A percentile compares a stretch with the other conserved stretches of the same genome.
These are phyloP conservation scores for Metschnikowia kunwiensis DNA, from an alignment of 805 yeast species.

Conservation along the genomic window DNA sequence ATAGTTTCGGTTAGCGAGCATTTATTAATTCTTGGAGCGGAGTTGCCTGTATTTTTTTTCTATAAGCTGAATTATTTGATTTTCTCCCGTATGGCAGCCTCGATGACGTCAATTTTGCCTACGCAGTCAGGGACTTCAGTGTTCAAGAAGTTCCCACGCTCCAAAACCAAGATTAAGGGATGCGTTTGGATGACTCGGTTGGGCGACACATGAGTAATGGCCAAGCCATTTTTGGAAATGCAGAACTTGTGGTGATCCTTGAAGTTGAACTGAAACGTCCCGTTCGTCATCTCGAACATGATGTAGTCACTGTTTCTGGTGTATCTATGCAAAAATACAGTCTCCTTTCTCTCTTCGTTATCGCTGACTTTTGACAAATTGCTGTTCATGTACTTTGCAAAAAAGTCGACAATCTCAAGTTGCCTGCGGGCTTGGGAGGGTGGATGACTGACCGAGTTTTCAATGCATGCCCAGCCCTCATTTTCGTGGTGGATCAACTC, in stretches of 20 bases:
- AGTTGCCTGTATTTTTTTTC: slow-evolving; percentile 2
- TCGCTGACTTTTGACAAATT: slow-evolving; percentile 79
- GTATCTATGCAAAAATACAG: slow-evolving; percentile 77
- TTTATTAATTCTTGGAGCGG: no score
- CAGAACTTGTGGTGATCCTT: slow-evolving; percentile 91
- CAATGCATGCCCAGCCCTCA: slow-evolving; percentile 48
- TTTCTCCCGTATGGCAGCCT: slow-evolving; percentile 52
- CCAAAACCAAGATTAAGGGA: slow-evolving; percentile 45
- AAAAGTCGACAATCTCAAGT: slow-evolving; percentile 81
- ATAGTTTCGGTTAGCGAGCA: no score
- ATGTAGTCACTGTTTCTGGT: slow-evolving; percentile 76
- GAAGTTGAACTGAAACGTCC: slow-evolving; percentile 90
- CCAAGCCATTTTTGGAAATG: slow-evolving; percentile 69
- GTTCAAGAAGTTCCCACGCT: slow-evolving; percentile 42
- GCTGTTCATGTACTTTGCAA: slow-evolving; percentile 88
- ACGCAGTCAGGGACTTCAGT: slow-evolving; percentile 41
- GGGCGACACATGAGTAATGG: slow-evolving; percentile 79
- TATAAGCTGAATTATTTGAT: slow-evolving; percentile 8
- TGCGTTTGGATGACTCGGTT: slow-evolving; percentile 67
- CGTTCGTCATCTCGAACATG: slow-evolving; percentile 91
- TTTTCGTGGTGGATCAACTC: slow-evolving; percentile 47
- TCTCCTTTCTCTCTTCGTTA: slow-evolving; percentile 58
- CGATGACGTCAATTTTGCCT: slow-evolving; percentile 46
- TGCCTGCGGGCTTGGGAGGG: slow-evolving; percentile 58
- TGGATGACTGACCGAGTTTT: slow-evolving; percentile 41